Evolutionary conservation across 2,329 filamentous ascomycete species (phyloP).

Genomic region (Sporothrix globosa): DNA sequence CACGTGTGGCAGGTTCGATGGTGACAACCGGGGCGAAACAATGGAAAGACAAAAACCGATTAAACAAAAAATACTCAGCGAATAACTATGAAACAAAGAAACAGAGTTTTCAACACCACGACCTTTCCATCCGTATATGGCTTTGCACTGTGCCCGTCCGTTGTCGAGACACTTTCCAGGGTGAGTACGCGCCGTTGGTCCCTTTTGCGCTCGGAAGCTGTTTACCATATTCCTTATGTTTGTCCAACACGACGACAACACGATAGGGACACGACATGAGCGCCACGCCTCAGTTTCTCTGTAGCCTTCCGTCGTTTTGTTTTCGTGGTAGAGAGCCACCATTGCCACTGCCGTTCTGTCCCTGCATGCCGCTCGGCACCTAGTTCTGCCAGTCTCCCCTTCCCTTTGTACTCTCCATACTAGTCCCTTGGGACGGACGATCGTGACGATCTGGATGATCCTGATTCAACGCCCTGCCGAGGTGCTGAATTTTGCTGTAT

Average conservation of each 20-base stretch:
- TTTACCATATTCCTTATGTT: background rate
- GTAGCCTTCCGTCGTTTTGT: background rate
- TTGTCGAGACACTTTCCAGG: conserved; percentile 8
- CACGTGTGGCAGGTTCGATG: conserved; percentile 14
- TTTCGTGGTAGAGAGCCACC: background rate
- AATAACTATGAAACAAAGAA: background rate
- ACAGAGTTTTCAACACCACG: background rate
- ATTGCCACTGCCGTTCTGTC: background rate
- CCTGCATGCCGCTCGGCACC: background rate
- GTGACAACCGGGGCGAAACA: background rate
- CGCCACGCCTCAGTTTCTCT: conserved; percentile 18
- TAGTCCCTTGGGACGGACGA: conserved; percentile 8
- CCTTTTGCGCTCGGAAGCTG: background rate
- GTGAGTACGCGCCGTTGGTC: conserved; percentile 16
- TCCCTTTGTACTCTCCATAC: too few relatives aligned
- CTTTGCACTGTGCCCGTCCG: background rate
- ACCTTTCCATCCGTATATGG: background rate
- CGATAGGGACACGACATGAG: conserved; percentile 3
- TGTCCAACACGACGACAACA: background rate
- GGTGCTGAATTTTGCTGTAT: background rate
- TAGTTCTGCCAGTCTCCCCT: background rate
- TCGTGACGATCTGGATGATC: conserved; percentile 25
- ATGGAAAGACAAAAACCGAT: background rate
- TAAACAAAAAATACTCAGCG: background rate
- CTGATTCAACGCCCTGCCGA: conserved; percentile 22